Evolutionary conservation across 495 filamentous ascomycete genomes (phyloP).

Genomic region (Oleoguttula mirabilis): DNA sequence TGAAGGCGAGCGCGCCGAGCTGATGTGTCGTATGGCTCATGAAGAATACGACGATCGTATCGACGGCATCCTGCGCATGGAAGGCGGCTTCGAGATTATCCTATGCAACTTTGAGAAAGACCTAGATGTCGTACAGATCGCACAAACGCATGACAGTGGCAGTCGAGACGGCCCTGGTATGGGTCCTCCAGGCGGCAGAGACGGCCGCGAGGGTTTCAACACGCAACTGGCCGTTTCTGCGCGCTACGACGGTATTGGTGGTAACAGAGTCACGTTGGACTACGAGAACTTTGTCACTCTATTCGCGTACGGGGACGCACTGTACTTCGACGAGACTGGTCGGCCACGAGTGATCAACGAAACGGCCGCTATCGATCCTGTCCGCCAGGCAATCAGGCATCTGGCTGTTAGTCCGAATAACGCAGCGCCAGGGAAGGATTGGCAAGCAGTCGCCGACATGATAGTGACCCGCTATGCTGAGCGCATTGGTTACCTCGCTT

Average conservation of each 20-base stretch:
- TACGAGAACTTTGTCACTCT: constrained; percentile 50
- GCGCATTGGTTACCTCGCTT: constrained; percentile 39
- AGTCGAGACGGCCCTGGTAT: neutral
- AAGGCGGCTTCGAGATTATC: constrained; percentile 58
- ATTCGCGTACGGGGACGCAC: constrained; percentile 42
- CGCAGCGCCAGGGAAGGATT: constrained; percentile 29
- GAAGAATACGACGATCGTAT: constrained; percentile 39
- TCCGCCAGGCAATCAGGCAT: neutral
- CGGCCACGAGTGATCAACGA: constrained; percentile 40
- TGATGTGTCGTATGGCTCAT: constrained; percentile 38
- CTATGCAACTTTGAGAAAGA: constrained; percentile 44
- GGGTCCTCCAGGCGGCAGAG: neutral
- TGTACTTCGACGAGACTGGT: constrained; percentile 32
- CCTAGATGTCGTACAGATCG: constrained; percentile 12
- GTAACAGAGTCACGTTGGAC: constrained; percentile 41
- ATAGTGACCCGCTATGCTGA: constrained; percentile 46
- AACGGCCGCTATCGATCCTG: neutral
- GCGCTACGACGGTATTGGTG: constrained; percentile 50
- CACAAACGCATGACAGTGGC: neutral
- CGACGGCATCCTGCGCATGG: constrained; percentile 54
- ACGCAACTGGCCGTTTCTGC: constrained; percentile 32
- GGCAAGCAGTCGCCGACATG: constrained; percentile 52
- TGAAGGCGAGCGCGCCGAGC: constrained; percentile 37
- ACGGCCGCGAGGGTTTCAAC: neutral
- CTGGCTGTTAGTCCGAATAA: constrained; percentile 5